Evolutionary conservation across 2,329 filamentous ascomycete species (phyloP).

Genomic region (Lasiodiplodia sp.): DNA sequence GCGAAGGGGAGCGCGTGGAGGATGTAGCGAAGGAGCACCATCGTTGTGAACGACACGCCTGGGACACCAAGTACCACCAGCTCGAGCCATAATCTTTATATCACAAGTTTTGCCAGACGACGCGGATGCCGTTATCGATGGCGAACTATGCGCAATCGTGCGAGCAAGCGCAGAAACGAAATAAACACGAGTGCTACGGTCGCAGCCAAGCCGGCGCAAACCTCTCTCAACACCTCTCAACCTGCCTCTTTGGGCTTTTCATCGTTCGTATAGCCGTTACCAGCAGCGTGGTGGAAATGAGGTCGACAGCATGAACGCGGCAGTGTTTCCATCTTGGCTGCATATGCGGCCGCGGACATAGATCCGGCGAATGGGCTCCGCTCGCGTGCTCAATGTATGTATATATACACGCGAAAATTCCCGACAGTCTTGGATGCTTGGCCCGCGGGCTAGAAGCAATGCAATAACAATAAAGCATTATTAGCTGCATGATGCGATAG

Average conservation of each 20-base stretch:
- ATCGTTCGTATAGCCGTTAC: background rate
- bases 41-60: background rate
- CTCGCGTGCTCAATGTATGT: background rate
- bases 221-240: background rate
- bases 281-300: slow-evolving; percentile 10
- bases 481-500: too few species aligned
- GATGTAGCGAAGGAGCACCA: background rate
- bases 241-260: background rate
- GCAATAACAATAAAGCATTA: too few species aligned
- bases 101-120: background rate
- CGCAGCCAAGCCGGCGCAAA: background rate
- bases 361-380: slow-evolving; percentile 13
- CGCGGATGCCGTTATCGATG: background rate
- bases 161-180: background rate
- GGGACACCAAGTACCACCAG: background rate
- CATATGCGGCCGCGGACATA: background rate
- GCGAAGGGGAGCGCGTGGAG: slow-evolving; percentile 11
- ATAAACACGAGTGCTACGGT: background rate
- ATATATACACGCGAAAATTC: background rate
- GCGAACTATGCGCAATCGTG: background rate
- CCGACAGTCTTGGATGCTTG: too few species aligned
- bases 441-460: too few species aligned
- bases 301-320: background rate
- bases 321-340: slow-evolving; percentile 1
- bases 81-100: background rate